A percentile compares a stretch with the other conserved stretches of the same genome.
These are phyloP conservation scores for Penicillium angulare DNA, from an alignment of 495 filamentous ascomycete species.

Conservation along the genomic window DNA sequence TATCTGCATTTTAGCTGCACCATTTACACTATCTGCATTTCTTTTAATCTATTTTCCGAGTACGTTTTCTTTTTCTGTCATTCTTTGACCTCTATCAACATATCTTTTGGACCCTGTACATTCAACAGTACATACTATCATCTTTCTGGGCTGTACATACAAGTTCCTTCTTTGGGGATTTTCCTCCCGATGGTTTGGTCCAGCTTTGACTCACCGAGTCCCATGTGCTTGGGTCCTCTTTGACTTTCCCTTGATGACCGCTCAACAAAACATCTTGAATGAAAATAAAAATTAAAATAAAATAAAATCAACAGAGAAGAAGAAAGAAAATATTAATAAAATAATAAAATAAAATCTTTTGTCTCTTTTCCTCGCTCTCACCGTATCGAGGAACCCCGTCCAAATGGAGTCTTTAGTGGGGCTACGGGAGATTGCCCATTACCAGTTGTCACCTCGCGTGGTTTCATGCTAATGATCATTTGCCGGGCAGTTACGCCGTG, in stretches of 20 bases:
- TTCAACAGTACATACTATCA: background rate
- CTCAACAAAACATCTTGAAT: background rate
- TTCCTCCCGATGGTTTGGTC: background rate
- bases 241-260: background rate
- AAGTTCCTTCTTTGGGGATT: background rate
- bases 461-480: slow-evolving; percentile 19
- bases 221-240: background rate
- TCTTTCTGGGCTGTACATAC: too few relatives aligned
- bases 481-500: background rate
- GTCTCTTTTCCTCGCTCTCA: slow-evolving; percentile 6
- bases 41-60: slow-evolving; percentile 1
- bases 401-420: slow-evolving; percentile 28
- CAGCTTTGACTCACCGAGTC: background rate
- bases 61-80: slow-evolving; percentile 7
- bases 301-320: slow-evolving; percentile 1
- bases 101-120: background rate
- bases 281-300: background rate
- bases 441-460: slow-evolving; percentile 29
- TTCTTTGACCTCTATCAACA: slow-evolving; percentile 26
- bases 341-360: slow-evolving; percentile 4
- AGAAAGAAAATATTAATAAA: too few relatives aligned
- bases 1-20: background rate
- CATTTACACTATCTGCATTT: too few relatives aligned
- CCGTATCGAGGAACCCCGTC: slow-evolving; percentile 27
- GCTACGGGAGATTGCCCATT: slow-evolving; percentile 33